A percentile compares a stretch with the other conserved stretches of the same genome.
Conservation (phyloP, 345 rosid genomes). For the Passiflora organensis region DNA sequence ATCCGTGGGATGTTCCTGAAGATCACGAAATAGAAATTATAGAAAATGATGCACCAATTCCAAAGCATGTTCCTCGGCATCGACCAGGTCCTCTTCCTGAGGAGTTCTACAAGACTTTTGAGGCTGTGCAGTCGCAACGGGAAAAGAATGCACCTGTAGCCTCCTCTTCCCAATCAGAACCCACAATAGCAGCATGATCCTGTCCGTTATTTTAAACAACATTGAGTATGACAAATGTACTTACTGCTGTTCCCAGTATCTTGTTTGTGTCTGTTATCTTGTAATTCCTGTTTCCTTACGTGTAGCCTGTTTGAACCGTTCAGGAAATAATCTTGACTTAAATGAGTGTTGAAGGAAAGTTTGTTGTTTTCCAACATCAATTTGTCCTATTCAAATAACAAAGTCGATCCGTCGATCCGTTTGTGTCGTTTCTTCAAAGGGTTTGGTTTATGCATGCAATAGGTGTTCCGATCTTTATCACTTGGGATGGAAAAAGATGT, state of each 20-base stretch:
- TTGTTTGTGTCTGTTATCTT: conserved; percentile 19
- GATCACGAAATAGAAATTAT: conserved; percentile 89
- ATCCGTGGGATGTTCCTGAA: conserved; percentile 97
- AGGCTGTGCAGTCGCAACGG: conserved; percentile 34
- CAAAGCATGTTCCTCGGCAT: conserved; percentile 89
- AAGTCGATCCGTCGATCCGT: too few species aligned
- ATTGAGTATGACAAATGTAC: conserved; percentile 17
- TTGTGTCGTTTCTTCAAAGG: too few species aligned
- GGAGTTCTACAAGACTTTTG: conserved; percentile 75
- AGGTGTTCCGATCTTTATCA: too few species aligned
- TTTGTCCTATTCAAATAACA: background rate
- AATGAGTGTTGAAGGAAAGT: conserved; percentile 12
- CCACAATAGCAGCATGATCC: conserved; percentile 36
- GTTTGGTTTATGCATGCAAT: too few species aligned
- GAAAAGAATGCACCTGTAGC: conserved; percentile 43
- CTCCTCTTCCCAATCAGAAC: conserved; percentile 40
- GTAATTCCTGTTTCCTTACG: conserved; percentile 29
- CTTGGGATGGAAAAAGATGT: too few species aligned
- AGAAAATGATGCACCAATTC: conserved; percentile 84
- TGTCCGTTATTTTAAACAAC: conserved; percentile 2
- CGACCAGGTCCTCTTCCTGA: conserved; percentile 94
- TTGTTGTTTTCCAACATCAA: background rate
- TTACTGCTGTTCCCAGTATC: conserved; percentile 11
- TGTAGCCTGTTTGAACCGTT: conserved; percentile 23
- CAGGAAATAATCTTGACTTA: conserved; percentile 32